Conservation (phyloP, 371 early-diverging fungal species). For the Rhizopus arrhizus region DNA sequence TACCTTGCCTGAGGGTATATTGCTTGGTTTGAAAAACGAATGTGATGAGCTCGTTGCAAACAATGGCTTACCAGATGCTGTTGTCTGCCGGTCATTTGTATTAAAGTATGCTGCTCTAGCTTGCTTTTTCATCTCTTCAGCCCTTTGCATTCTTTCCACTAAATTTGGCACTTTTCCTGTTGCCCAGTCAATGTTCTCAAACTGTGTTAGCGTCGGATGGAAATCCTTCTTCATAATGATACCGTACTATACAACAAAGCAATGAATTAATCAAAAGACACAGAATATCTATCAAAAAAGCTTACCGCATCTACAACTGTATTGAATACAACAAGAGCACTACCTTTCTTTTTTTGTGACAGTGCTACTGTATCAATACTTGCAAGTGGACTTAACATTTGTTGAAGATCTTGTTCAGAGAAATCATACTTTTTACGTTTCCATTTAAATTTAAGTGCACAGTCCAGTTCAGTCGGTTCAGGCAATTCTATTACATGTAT, state of each 20-base stretch:
- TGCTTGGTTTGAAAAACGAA: conserved; percentile 39
- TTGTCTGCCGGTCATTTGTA: conserved; percentile 19
- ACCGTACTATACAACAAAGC: conserved; percentile 34
- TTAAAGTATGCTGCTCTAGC: conserved; percentile 29
- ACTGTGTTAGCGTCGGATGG: conserved; percentile 35
- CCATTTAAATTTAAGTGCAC: conserved; percentile 51
- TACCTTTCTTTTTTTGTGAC: conserved; percentile 43
- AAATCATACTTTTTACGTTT: conserved; percentile 45
- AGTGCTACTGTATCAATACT: conserved; percentile 42
- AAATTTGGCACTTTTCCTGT: conserved; percentile 48
- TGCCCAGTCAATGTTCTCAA: conserved; percentile 49
- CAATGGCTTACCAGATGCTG: conserved; percentile 34
- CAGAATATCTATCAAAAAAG: not conserved
- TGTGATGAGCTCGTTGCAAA: conserved; percentile 25
- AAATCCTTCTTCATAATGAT: conserved; percentile 44
- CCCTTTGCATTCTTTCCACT: conserved; percentile 41
- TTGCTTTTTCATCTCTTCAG: conserved; percentile 30
- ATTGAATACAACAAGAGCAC: conserved; percentile 46
- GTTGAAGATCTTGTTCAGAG: conserved; percentile 30
- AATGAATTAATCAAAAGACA: conserved; percentile 1
- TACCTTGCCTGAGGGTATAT: conserved; percentile 35
- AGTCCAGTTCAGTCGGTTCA: conserved; percentile 43
- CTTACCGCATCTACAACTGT: conserved; percentile 54
- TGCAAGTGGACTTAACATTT: conserved; percentile 32
- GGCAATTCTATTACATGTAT: conserved; percentile 21